A percentile compares a stretch with the other conserved stretches of the same genome.
Evolutionary conservation across 176 grass and related monocot species (phyloP).

Genomic region (Areca catechu): DNA sequence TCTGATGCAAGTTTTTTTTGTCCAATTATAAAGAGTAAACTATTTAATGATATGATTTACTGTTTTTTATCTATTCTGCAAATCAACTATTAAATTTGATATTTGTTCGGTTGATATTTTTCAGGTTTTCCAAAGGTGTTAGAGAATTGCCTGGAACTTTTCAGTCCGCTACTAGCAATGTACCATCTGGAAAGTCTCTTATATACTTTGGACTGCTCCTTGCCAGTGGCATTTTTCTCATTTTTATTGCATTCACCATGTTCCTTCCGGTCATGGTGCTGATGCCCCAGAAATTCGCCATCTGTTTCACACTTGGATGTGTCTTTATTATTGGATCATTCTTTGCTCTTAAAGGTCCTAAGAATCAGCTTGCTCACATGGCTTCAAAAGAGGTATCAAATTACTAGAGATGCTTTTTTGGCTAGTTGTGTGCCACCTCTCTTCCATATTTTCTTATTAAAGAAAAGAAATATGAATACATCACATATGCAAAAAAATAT

Average conservation of each 20-base stretch:
- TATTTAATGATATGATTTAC: too few species aligned
- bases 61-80: too few species aligned
- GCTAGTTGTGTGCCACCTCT: not conserved
- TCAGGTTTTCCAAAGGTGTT: constrained; percentile 82
- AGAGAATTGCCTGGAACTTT: constrained; percentile 66
- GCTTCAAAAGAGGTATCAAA: constrained; percentile 76
- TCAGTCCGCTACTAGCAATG: constrained; percentile 65
- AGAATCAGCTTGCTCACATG: constrained; percentile 88
- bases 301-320: constrained; percentile 86
- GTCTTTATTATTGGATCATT: constrained; percentile 89
- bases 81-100: constrained; percentile 1
- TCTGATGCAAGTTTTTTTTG: too few species aligned
- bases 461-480: too few species aligned
- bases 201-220: constrained; percentile 90
- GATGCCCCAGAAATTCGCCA: constrained; percentile 92
- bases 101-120: constrained; percentile 18
- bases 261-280: constrained; percentile 93
- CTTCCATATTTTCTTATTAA: too few species aligned
- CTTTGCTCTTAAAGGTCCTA: constrained; percentile 88
- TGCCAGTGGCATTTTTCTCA: constrained; percentile 71
- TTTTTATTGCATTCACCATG: constrained; percentile 91
- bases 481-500: too few species aligned
- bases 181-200: constrained; percentile 72
- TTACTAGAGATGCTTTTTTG: not conserved
- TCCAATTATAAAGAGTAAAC: too few species aligned